These are phyloP conservation scores for Ilex paraguariensis DNA, from an alignment of 305 asterid species.

Conservation along the genomic window DNA sequence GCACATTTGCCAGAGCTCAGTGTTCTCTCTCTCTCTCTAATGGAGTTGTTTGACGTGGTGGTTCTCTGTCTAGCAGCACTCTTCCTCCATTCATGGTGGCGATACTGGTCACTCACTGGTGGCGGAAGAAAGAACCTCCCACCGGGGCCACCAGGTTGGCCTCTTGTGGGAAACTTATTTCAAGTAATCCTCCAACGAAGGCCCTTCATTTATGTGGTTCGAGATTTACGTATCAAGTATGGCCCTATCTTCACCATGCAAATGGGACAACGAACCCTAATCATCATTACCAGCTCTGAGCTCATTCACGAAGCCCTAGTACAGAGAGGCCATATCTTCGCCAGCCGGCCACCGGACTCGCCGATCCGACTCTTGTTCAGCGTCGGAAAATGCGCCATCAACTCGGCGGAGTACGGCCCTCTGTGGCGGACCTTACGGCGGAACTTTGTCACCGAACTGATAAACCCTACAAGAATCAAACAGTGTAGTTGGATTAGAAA, in stretches of 20 bases:
- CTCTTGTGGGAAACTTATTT: constrained; percentile 81
- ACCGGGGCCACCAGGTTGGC: constrained; percentile 96
- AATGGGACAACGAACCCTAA: constrained; percentile 85
- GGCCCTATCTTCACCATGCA: constrained; percentile 96
- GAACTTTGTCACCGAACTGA: constrained; percentile 86
- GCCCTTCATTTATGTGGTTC: constrained; percentile 57
- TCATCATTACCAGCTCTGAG: constrained; percentile 64
- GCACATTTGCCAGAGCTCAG: too few species aligned
- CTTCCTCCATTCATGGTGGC: constrained; percentile 63
- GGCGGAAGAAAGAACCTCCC: constrained; percentile 55
- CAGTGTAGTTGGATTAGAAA: constrained; percentile 84
- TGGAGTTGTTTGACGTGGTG: constrained; percentile 46
- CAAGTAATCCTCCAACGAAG: constrained; percentile 82
- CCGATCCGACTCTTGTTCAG: constrained; percentile 85
- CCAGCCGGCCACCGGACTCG: constrained; percentile 85
- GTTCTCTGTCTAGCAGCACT: constrained; percentile 30
- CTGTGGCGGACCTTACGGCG: constrained; percentile 86
- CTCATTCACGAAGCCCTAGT: constrained; percentile 88
- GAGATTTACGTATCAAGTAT: constrained; percentile 67
- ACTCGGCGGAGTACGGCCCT: constrained; percentile 91
- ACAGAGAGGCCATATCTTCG: constrained; percentile 59
- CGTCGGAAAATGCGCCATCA: constrained; percentile 83
- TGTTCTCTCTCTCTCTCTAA: constrained; percentile 5
- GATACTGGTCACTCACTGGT: constrained; percentile 40
- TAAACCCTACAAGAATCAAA: constrained; percentile 67